These are phyloP conservation scores for Pichia ethanolica DNA, from an alignment of 805 yeast species.

Conservation along the genomic window DNA sequence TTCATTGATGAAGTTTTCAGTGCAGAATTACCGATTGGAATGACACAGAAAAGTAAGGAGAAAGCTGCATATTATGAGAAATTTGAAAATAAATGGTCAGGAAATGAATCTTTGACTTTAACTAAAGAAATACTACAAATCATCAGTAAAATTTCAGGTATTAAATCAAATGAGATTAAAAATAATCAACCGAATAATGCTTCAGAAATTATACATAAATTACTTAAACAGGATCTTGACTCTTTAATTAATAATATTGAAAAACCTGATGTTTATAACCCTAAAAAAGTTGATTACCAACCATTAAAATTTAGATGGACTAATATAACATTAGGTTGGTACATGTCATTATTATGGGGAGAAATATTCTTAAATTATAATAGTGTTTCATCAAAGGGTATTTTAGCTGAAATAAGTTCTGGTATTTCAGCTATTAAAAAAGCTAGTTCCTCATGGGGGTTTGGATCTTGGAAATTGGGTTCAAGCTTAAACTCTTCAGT, in stretches of 20 bases:
- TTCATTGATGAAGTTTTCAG: conserved; percentile 34
- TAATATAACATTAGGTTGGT: conserved; percentile 65
- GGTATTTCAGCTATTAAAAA: conserved; percentile 27
- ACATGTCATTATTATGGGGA: conserved; percentile 58
- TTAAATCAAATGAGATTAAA: not conserved
- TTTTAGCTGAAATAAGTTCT: conserved; percentile 30
- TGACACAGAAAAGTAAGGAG: conserved; percentile 49
- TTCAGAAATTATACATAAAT: conserved; percentile 30
- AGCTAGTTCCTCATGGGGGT: conserved; percentile 31
- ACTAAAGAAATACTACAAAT: conserved; percentile 1
- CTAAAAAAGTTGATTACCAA: conserved; percentile 33
- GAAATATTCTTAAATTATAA: conserved; percentile 39
- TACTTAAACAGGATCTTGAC: conserved; percentile 31
- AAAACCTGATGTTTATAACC: conserved; percentile 33
- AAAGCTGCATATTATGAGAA: conserved; percentile 46
- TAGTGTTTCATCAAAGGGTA: conserved; percentile 23
- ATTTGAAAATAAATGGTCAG: conserved; percentile 48
- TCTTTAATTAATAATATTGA: conserved; percentile 9
- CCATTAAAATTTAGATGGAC: conserved; percentile 58
- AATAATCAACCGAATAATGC: not conserved
- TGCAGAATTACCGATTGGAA: conserved; percentile 50
- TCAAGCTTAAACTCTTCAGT: not conserved
- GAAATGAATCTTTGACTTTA: conserved; percentile 34
- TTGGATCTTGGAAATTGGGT: conserved; percentile 17
- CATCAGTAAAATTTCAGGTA: not conserved